Base-by-base conservation (phyloP, 176 grass and related monocot species). In the Avena insularis region DNA sequence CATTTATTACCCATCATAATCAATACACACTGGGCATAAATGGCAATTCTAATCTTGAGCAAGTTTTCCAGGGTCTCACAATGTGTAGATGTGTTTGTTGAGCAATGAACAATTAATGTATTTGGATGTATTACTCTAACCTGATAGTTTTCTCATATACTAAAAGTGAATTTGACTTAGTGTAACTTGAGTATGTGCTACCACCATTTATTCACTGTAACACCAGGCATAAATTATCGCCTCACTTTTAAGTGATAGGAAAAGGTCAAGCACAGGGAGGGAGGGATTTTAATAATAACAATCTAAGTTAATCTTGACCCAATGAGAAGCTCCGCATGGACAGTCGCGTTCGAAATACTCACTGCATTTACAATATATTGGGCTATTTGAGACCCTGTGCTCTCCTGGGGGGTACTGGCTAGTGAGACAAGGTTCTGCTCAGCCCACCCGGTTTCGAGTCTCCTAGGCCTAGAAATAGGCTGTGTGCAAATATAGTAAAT, bases 1-100 rank as follows among this genome's bases (percentile, higher is more conserved):
- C 56, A 90, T 63, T 84, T 79, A 27, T 79, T 79, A 27, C 56
- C 47, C 21, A 78, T 10, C 19, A 87, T 58, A 79, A 49, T 90
- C 33, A 47, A 78, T 17, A 31, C n/a, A 4, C 33, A 73, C 20
- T 8, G 27, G 27, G 14, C 63, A 66, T 33, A 66, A 33, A 66
- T 66, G 12, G 63, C 1, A 66, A 86, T 63, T 14, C 11, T 21
- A 73, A 74, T 33, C 57, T 70, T 75, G 31, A 71, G 6, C 51
- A 63, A 55, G 14, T 74, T 71, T 54, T 86, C 35, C 84, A 70
- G 57, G 81, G 62, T 23, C 67, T 66, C 64, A 87, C 12, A 56
- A 31, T 45, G 51, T 43, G 40, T 54, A 78, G 36, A 81, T 60
- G 19, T 50, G 51, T 53, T 62, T 63, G 53, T 21, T 61, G 38